Evolutionary conservation across 257 asterid genomes (phyloP).

Genomic region (Schizonepeta tenuifolia): DNA sequence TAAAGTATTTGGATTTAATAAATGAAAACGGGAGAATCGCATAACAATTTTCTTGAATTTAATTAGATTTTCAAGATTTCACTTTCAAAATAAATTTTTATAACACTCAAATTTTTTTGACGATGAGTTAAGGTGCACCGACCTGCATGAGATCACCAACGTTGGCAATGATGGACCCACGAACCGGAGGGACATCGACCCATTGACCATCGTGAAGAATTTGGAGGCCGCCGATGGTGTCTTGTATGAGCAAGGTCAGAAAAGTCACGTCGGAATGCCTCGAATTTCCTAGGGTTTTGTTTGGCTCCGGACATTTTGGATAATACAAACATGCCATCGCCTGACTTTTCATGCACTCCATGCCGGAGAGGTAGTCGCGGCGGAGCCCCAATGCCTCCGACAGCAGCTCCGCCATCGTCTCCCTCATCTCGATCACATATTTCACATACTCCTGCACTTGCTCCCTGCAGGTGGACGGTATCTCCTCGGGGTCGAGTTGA

Average conservation of each 20-base stretch:
- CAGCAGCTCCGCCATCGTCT: conserved; percentile 33
- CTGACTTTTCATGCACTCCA: conserved; percentile 49
- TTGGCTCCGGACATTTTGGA: too few relatives aligned
- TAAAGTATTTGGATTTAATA: too few relatives aligned
- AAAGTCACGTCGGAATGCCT: conserved; percentile 44
- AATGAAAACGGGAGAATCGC: too few relatives aligned
- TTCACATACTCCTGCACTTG: conserved; percentile 39
- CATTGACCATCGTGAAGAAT: conserved; percentile 39
- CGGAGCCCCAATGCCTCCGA: conserved; percentile 46
- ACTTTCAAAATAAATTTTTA: too few relatives aligned
- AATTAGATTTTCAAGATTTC: too few relatives aligned
- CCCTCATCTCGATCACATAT: conserved; percentile 34
- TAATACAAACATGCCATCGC: too few relatives aligned
- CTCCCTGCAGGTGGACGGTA: too few relatives aligned
- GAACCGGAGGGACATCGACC: conserved; percentile 42
- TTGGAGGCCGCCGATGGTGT: conserved; percentile 46
- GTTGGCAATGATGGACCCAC: conserved; percentile 40
- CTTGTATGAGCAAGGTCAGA: conserved; percentile 41
- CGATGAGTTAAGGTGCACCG: too few relatives aligned
- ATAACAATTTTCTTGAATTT: too few relatives aligned
- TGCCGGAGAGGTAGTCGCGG: conserved; percentile 27
- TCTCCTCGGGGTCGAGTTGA: too few relatives aligned
- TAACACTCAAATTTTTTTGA: too few relatives aligned
- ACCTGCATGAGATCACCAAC: conserved; percentile 49
- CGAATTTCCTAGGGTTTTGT: conserved; percentile 24